Evolutionary conservation across 257 asterid species (phyloP).

Genomic region (Solanum lignicaule): DNA sequence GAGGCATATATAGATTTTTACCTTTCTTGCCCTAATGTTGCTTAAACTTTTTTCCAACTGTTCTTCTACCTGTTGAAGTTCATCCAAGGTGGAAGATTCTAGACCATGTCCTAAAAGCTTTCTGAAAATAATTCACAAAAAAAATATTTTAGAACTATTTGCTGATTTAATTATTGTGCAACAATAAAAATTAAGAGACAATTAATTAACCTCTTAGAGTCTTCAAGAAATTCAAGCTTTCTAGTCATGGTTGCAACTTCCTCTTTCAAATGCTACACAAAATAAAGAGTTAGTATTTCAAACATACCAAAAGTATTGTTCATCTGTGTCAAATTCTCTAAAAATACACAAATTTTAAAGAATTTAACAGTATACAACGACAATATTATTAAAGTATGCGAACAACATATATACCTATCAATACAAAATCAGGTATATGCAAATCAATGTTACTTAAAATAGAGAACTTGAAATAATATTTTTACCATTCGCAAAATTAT

Average conservation of each 20-base stretch:
- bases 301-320: not conserved
- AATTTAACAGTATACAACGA: not conserved
- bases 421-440: not conserved
- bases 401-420: not conserved
- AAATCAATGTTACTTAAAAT: not conserved
- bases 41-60: constrained; percentile 40
- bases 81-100: constrained; percentile 30
- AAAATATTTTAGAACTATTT: not conserved
- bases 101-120: constrained; percentile 35
- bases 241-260: constrained; percentile 15
- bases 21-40: constrained; percentile 43
- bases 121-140: constrained; percentile 13
- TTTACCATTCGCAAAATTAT: not conserved
- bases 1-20: not conserved
- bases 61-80: constrained; percentile 29
- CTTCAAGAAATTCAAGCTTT: constrained; percentile 35
- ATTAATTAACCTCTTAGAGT: constrained; percentile 28
- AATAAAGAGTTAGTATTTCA: not conserved
- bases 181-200: not conserved
- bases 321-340: not conserved
- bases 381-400: not conserved
- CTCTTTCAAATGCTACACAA: constrained; percentile 27
- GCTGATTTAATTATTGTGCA: not conserved
- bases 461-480: not conserved
- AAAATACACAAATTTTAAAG: not conserved